Base-by-base conservation (phyloP, 2,329 filamentous ascomycete species). In the Helicocarpus griseus region DNA sequence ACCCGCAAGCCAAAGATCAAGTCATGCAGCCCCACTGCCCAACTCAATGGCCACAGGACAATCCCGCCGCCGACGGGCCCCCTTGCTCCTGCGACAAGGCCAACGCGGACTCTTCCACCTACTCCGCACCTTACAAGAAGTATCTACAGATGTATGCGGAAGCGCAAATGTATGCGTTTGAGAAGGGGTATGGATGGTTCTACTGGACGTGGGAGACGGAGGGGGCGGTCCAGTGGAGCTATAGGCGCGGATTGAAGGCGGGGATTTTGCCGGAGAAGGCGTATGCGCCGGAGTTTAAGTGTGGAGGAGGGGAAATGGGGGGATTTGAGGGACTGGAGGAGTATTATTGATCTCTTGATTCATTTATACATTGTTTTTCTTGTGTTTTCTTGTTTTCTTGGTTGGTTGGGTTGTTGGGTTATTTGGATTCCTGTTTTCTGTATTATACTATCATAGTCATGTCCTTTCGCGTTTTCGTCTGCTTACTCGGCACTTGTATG, bases 121-220 rank as follows among this genome's bases (percentile, higher is more conserved):
- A 90, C 74, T 82, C 78, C 35, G 73, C 74, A 53, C 72, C 74
- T 4, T 98, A 98, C 72, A 95, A 93, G 72, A 73, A 82, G 59
- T 97, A 91, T 70, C 74, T 98, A 56, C 79, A 81, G 57, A 87
- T 87, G 70, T 97, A 97, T 70, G 93, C 93, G 5, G 85, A 95
- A 70, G 93, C 90, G 50, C 93, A 98, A 73, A 98, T 98, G 88
- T 78, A 85, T 60, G 87, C 84, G 53, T 98, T 97, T 64, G 91
- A 97, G 69, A 83, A 85, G 56, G 89, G 87, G 5, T 93, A 87
- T 85, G 93, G 93, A 46, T 98, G 93, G 93, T 96, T 95, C 73
- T 98, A 98, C 72, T 98, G 93, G 93, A 97, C 90, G 31, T 95
- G 93, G 91, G 81, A 89, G 70, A 95, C 91, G 28, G 91, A 97